phyloP scores from a whole-genome alignment of 495 filamentous ascomycete species.

The Aspergillus avenaceus region DNA sequence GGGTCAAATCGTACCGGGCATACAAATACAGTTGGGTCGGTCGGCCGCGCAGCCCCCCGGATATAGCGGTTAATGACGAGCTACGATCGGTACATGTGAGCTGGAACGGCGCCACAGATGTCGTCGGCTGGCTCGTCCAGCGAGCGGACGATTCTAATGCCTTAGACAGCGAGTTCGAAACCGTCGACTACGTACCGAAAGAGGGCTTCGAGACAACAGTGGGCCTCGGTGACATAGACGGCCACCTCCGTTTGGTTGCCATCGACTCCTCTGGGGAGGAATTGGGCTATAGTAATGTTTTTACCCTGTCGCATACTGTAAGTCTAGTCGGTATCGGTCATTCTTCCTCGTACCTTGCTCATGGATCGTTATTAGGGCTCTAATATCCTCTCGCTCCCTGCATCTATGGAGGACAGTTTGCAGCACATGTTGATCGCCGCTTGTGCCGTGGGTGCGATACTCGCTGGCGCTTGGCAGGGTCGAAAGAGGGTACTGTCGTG shows the following conservation, averaged over 20 bases:
- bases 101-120: constrained; percentile 32
- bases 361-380: no score
- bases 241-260: background rate
- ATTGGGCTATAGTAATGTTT: background rate
- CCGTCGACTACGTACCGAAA: constrained; percentile 7
- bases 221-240: background rate
- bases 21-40: constrained; percentile 18
- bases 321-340: no score
- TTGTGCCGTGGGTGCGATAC: background rate
- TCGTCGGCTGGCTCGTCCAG: constrained; percentile 11
- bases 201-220: constrained; percentile 6
- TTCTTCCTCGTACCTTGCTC: no score
- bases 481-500: background rate
- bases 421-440: background rate
- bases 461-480: background rate
- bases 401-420: background rate
- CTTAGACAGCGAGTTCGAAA: constrained; percentile 1
- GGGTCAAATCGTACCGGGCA: constrained; percentile 13
- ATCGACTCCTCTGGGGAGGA: background rate
- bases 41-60: constrained; percentile 7
- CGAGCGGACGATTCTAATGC: background rate
- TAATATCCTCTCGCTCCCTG: no score
- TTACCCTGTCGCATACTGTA: background rate
- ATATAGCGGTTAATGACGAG: constrained; percentile 7
- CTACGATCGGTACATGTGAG: constrained; percentile 14